Base-by-base conservation (phyloP, 2,329 filamentous ascomycete genomes). In the Akanthomyces uredinophilus region DNA sequence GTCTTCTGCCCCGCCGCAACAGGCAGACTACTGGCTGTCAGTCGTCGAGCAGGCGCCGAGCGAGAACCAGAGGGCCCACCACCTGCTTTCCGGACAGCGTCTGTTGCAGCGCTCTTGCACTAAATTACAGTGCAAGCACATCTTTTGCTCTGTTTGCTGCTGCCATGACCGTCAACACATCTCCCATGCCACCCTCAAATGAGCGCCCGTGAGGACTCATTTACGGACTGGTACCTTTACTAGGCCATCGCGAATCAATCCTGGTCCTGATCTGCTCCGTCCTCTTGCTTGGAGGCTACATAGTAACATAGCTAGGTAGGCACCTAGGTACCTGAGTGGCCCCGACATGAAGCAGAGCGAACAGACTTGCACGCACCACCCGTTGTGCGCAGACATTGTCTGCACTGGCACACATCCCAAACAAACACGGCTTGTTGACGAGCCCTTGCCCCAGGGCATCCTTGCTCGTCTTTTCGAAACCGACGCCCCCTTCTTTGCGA, bases 21-120 rank as follows among this genome's bases (percentile, higher is more conserved):
- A 35, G 35, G 24, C n/a, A 51, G 47, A 53, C 41, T 7, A 60
- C 27, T 60, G 58, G 58, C 58, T 60, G 58, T 54, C 29, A 11
- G 41, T 5, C 22, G 39, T 60, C 58, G 58, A 60, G 49, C 27
- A 60, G 58, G 39, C 58, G 58, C 58, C 58, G 49, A 41, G 49
- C 57, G 35, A 49, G 18, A 5, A 27, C 13, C 10, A 13, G 50
- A 16, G 47, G 47, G 32, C 39, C 57, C 57, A 60, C 57, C 37
- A 35, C 49, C 44, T 47, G 3, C 27, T 47, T 46, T 20, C n/a
- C 14, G 24, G 44, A 47, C 20, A 27, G 44, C 44, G 24, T 43
- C 16, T 43, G 14, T 43, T 47, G 24, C 44, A 47, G 44, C 44
- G 44, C 44, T 47, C 20, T 18, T 27, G 44, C 2, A 7, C 1